A percentile compares a stretch with the other conserved stretches of the same genome.
These are phyloP conservation scores for Pleurozium schreberi DNA, from an alignment of 225 moss, liverwort and hornwort species.

Conservation along the genomic window DNA sequence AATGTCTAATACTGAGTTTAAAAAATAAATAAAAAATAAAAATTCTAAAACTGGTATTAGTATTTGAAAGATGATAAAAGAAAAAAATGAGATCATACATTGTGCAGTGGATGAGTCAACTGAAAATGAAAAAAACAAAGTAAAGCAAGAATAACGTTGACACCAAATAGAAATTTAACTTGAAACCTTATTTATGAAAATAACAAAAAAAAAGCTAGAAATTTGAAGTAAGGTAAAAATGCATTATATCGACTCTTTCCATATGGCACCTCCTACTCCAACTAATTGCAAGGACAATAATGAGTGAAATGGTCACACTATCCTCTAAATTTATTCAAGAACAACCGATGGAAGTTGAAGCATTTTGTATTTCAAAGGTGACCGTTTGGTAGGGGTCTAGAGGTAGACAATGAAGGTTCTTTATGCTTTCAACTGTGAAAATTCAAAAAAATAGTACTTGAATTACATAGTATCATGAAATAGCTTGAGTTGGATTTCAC, in stretches of 20 bases:
- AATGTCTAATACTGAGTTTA: neutral
- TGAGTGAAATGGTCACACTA: neutral
- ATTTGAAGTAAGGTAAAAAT: neutral
- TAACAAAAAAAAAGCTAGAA: neutral
- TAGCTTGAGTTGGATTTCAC: neutral
- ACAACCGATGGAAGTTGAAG: neutral
- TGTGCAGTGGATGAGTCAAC: no score
- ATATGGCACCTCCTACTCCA: neutral
- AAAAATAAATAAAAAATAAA: no score
- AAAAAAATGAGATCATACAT: neutral
- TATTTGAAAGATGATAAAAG: neutral
- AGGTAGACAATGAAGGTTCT: neutral
- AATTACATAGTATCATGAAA: fast-evolving
- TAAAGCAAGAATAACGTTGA: neutral
- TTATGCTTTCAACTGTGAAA: neutral
- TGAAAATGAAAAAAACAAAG: neutral
- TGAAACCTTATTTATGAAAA: neutral
- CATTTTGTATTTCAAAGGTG: neutral
- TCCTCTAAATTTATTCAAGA: neutral
- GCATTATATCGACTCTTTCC: neutral
- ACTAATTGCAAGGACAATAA: neutral
- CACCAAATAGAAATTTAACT: neutral
- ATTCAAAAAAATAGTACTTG: neutral
- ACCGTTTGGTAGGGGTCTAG: neutral
- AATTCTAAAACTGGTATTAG: neutral